Evolutionary conservation across 2,329 filamentous ascomycete species (phyloP).

Genomic region (Leptodontidium sp.): DNA sequence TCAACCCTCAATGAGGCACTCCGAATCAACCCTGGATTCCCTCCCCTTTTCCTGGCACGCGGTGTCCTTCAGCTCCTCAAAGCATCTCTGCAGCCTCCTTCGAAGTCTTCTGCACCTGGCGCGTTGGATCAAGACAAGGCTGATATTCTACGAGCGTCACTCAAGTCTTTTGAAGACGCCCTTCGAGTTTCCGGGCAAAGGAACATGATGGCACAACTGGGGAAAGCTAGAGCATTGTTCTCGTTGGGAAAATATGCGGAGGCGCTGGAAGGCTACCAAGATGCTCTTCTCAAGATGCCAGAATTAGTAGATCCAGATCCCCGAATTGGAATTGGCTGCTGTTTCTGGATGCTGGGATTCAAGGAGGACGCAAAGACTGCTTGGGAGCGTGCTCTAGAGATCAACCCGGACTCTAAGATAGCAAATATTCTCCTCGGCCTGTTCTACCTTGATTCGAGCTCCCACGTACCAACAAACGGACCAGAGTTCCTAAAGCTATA

Average conservation of each 20-base stretch:
- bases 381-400: slow-evolving; percentile 87
- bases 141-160: slow-evolving; percentile 82
- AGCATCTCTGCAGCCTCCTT: slow-evolving; percentile 82
- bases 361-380: slow-evolving; percentile 91
- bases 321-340: slow-evolving; percentile 94
- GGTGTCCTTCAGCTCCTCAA: slow-evolving; percentile 89
- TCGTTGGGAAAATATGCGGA: slow-evolving; percentile 88
- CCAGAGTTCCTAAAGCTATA: slow-evolving; percentile 86
- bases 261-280: slow-evolving; percentile 85
- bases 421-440: slow-evolving; percentile 90
- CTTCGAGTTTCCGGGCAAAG: slow-evolving; percentile 82
- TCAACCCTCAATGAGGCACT: slow-evolving; percentile 94
- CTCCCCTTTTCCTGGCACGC: slow-evolving; percentile 88
- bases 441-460: slow-evolving; percentile 88
- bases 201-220: slow-evolving; percentile 92
- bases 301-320: slow-evolving; percentile 92
- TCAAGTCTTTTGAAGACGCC: slow-evolving; percentile 95
- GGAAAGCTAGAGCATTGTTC: slow-evolving; percentile 86
- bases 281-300: slow-evolving; percentile 84
- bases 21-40: slow-evolving; percentile 89
- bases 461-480: slow-evolving; percentile 82
- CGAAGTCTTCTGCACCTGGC: slow-evolving; percentile 69
- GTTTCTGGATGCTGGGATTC: slow-evolving; percentile 95
- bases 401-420: slow-evolving; percentile 84
- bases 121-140: slow-evolving; percentile 74